phyloP scores from a whole-genome alignment of 1,284 basidiomycete species.

The Moesziomyces globuligerus region DNA sequence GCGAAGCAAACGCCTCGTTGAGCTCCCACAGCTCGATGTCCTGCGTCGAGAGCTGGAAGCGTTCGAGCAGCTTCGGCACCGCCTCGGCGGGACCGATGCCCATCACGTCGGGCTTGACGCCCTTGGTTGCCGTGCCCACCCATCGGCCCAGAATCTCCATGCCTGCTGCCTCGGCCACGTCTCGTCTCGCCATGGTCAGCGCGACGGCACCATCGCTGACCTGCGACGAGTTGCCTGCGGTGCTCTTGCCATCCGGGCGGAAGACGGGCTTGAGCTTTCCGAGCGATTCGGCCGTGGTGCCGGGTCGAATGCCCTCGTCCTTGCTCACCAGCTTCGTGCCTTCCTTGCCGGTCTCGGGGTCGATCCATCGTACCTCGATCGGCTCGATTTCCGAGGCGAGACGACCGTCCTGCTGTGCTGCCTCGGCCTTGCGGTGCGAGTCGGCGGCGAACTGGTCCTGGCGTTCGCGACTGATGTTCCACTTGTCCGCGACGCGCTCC shows the following conservation, averaged over 20 bases:
- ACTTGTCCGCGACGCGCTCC: slow-evolving; percentile 60
- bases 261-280: slow-evolving; percentile 63
- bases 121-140: slow-evolving; percentile 58
- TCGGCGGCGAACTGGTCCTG: slow-evolving; percentile 62
- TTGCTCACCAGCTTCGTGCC: slow-evolving; percentile 56
- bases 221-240: slow-evolving; percentile 64
- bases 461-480: slow-evolving; percentile 51
- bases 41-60: slow-evolving; percentile 50
- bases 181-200: slow-evolving; percentile 58
- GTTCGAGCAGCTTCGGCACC: slow-evolving; percentile 59
- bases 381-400: slow-evolving; percentile 62
- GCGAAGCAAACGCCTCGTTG: slow-evolving; percentile 66
- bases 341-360: slow-evolving; percentile 53
- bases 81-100: slow-evolving; percentile 62
- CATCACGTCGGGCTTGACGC: slow-evolving; percentile 65
- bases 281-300: slow-evolving; percentile 51
- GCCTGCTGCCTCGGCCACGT: slow-evolving; percentile 58
- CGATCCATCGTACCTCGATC: slow-evolving; percentile 57
- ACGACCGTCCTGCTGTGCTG: slow-evolving; percentile 57
- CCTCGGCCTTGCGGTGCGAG: slow-evolving; percentile 53
- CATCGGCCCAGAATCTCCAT: slow-evolving; percentile 63
- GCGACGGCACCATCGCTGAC: slow-evolving; percentile 64
- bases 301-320: slow-evolving; percentile 64
- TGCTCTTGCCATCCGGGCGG: slow-evolving; percentile 52
- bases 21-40: slow-evolving; percentile 65